A percentile compares a stretch with the other conserved stretches of the same genome.
Evolutionary conservation across 2,329 filamentous ascomycete species (phyloP).

Genomic region (Teratosphaeria gauchensis): DNA sequence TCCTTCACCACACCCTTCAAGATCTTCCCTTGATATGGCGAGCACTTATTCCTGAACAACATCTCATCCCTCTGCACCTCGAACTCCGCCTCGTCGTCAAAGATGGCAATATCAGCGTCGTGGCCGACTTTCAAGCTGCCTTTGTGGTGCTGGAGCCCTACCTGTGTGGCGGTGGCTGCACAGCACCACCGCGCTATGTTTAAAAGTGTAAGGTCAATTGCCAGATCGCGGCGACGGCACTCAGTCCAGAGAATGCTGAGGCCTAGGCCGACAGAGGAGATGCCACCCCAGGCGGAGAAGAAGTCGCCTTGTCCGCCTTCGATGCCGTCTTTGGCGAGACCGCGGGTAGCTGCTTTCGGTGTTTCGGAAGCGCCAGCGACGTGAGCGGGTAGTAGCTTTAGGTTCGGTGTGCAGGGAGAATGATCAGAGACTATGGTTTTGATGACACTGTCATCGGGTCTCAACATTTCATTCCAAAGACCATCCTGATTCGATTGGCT

Average conservation of each 20-base stretch:
- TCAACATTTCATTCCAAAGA: constrained; percentile 71
- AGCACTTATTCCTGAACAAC: constrained; percentile 90
- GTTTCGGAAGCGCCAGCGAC: constrained; percentile 40
- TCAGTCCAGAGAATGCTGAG: constrained; percentile 84
- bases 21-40: constrained; percentile 73
- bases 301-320: constrained; percentile 60
- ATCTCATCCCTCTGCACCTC: constrained; percentile 62
- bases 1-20: constrained; percentile 71
- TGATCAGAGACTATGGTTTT: constrained; percentile 90
- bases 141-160: constrained; percentile 72
- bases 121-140: constrained; percentile 72
- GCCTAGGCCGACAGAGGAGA: constrained; percentile 85
- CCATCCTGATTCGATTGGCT: constrained; percentile 70
- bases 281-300: constrained; percentile 92
- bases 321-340: neutral
- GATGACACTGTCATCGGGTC: constrained; percentile 64
- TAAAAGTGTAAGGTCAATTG: constrained; percentile 48
- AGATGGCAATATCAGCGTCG: constrained; percentile 86
- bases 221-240: constrained; percentile 49
- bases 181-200: constrained; percentile 82
- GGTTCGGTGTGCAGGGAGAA: constrained; percentile 87
- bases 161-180: constrained; percentile 76
- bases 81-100: constrained; percentile 76
- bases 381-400: constrained; percentile 73
- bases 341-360: constrained; percentile 28